Conservation (phyloP, 192 early-diverging fungal species). For the Entophlyctis helioformis region DNA sequence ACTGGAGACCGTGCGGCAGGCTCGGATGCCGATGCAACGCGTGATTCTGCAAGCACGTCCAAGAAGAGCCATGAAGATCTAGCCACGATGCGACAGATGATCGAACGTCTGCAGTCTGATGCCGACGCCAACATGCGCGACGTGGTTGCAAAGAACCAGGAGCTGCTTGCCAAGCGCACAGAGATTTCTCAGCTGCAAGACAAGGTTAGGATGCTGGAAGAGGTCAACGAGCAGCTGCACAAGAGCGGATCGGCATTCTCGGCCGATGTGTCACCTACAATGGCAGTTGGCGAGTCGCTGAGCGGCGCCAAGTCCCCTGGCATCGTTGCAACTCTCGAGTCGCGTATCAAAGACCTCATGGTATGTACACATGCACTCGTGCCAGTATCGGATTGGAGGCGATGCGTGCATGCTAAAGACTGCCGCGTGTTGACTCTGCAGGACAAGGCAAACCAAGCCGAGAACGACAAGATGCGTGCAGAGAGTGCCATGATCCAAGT, state of each 20-base stretch:
- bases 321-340: slow-evolving; percentile 16
- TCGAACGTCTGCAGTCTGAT: neutral
- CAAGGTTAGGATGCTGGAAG: slow-evolving; percentile 5
- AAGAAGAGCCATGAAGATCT: no score
- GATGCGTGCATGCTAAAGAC: no score
- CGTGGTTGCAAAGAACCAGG: no score
- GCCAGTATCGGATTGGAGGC: no score
- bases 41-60: no score
- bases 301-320: slow-evolving; percentile 5
- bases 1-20: no score
- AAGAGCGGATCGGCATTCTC: neutral
- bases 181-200: slow-evolving; percentile 4
- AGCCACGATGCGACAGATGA: neutral
- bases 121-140: neutral
- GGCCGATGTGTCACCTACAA: no score
- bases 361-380: no score
- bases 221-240: slow-evolving; percentile 15
- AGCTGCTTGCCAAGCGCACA: neutral
- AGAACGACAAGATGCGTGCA: slow-evolving; percentile 9
- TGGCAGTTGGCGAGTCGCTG: no score
- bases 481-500: slow-evolving; percentile 10
- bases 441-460: no score
- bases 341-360: slow-evolving; percentile 23
- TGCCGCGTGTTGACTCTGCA: no score
- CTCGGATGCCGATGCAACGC: no score